These are phyloP conservation scores for Sanguinoderma infundibulare DNA, from an alignment of 1,284 basidiomycete species.

Conservation along the genomic window DNA sequence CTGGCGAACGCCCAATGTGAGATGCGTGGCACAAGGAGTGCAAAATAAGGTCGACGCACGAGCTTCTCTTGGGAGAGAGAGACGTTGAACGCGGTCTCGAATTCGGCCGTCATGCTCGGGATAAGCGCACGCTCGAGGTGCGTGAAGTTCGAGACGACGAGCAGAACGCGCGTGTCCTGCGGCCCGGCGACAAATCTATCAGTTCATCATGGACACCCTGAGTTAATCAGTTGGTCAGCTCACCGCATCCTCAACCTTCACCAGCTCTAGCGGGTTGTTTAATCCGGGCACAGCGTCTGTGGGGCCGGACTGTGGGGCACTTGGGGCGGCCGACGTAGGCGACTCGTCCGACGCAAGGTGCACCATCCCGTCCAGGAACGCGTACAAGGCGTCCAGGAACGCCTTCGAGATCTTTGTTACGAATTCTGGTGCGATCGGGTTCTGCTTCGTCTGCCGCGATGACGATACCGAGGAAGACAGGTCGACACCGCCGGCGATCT, in stretches of 20 bases:
- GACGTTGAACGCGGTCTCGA: conserved; percentile 80
- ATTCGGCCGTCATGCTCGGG: conserved; percentile 81
- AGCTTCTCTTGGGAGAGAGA: conserved; percentile 76
- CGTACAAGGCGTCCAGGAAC: conserved; percentile 89
- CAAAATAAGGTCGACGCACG: conserved; percentile 46
- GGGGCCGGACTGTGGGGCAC: conserved; percentile 29
- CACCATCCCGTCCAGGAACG: conserved; percentile 89
- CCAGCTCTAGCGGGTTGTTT: conserved; percentile 53
- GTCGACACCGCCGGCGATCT: conserved; percentile 83
- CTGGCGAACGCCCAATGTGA: too few species aligned
- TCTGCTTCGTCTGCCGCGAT: conserved; percentile 58
- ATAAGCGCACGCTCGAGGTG: conserved; percentile 76
- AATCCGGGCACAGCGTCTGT: conserved; percentile 36
- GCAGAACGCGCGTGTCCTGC: conserved; percentile 86
- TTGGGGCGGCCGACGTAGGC: conserved; percentile 49
- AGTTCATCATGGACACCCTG: background rate
- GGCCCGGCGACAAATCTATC: too few species aligned
- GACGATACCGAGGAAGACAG: conserved; percentile 45
- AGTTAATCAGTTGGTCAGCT: conserved; percentile 30
- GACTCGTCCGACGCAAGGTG: conserved; percentile 80
- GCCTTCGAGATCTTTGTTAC: conserved; percentile 80
- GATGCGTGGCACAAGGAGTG: too few species aligned
- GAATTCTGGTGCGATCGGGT: conserved; percentile 60
- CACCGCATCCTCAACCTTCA: conserved; percentile 68
- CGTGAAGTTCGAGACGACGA: conserved; percentile 90